phyloP scores from a whole-genome alignment of 2,329 filamentous ascomycete genomes.

The Fusarium papillatum region DNA sequence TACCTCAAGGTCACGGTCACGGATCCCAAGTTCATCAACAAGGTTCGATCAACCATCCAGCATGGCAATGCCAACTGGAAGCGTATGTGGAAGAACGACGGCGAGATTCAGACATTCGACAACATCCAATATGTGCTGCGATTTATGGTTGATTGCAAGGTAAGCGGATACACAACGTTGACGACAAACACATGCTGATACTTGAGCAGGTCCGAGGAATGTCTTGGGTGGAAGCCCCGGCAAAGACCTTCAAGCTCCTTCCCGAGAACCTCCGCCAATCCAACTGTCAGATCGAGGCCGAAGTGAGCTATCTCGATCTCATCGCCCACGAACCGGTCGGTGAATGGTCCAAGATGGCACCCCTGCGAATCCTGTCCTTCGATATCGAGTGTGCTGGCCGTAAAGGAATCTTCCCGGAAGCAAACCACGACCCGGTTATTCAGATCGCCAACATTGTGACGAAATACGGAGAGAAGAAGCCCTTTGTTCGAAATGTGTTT shows the following conservation, averaged over 20 bases:
- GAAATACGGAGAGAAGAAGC: conserved; percentile 93
- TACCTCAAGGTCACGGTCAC: conserved; percentile 95
- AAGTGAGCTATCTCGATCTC: conserved; percentile 84
- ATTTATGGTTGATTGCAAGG: conserved; percentile 98
- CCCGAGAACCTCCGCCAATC: conserved; percentile 79
- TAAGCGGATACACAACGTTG: conserved; percentile 52
- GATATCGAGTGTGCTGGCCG: conserved; percentile 99
- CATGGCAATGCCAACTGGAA: conserved; percentile 88
- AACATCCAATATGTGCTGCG: conserved; percentile 95
- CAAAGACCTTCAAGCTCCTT: conserved; percentile 80
- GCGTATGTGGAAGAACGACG: conserved; percentile 82
- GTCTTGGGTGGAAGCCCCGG: conserved; percentile 94
- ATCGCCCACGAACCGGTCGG: conserved; percentile 90
- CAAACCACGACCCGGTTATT: conserved; percentile 92
- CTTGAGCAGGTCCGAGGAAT: conserved; percentile 82
- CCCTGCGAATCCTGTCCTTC: conserved; percentile 91
- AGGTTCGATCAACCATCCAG: conserved; percentile 82
- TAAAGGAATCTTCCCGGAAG: conserved; percentile 97
- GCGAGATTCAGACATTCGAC: conserved; percentile 91
- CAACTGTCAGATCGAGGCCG: conserved; percentile 96
- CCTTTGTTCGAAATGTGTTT: conserved; percentile 97
- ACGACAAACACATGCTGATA: conserved; percentile 30
- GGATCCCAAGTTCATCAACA: conserved; percentile 87
- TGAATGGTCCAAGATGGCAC: conserved; percentile 98
- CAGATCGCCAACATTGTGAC: conserved; percentile 98